phyloP scores from a whole-genome alignment of 164 flowering plant genomes.

The Buxus sempervirens region DNA sequence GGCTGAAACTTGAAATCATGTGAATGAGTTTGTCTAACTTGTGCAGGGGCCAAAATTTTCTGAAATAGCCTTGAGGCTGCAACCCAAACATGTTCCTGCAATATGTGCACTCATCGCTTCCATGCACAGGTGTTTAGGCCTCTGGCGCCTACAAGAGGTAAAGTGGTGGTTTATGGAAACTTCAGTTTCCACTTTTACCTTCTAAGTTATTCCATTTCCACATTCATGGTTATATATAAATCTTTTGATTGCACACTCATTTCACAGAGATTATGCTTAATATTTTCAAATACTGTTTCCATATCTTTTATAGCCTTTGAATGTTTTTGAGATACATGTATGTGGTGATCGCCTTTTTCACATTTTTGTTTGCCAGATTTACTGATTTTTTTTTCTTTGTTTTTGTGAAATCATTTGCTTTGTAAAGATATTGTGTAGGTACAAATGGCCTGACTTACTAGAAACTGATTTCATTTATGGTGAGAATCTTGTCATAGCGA shows the following conservation, averaged over 20 bases:
- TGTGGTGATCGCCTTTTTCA: neutral
- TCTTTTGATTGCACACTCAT: neutral
- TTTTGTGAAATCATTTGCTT: neutral
- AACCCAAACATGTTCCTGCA: slow-evolving; percentile 51
- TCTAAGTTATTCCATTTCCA: neutral
- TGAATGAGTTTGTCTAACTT: slow-evolving; percentile 7
- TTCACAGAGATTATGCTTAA: neutral
- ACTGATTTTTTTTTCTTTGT: neutral
- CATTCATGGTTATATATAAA: neutral
- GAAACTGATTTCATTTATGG: slow-evolving; percentile 82
- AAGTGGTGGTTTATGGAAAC: neutral
- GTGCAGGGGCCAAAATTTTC: slow-evolving; percentile 68
- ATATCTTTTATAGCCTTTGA: neutral
- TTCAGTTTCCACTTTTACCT: neutral
- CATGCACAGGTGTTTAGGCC: slow-evolving; percentile 62
- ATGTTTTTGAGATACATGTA: neutral
- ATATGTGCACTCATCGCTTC: slow-evolving; percentile 69
- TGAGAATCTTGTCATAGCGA: slow-evolving; percentile 23
- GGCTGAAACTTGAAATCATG: neutral
- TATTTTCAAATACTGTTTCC: neutral
- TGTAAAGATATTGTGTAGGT: slow-evolving; percentile 51
- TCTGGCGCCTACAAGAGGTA: slow-evolving; percentile 87
- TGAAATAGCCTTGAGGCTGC: slow-evolving; percentile 40
- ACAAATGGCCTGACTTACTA: slow-evolving; percentile 73
- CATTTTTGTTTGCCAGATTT: neutral